Evolutionary conservation across 2,329 filamentous ascomycete genomes (phyloP).

Genomic region (Aspergillus oerlinghausenensis): DNA sequence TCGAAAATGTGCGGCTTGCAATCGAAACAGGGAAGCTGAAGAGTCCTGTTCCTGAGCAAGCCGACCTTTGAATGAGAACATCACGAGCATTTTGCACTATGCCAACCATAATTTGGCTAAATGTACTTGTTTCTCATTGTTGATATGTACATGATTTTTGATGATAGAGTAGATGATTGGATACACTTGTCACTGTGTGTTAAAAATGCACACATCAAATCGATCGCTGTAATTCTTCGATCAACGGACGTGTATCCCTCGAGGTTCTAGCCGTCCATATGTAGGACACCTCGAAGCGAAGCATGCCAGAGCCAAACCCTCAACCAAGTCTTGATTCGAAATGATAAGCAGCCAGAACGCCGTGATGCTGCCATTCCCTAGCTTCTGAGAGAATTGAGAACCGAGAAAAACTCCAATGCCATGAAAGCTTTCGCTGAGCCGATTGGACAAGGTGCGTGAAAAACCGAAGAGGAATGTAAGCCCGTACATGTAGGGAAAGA

Average conservation of each 20-base stretch:
- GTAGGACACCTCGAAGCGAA: not conserved
- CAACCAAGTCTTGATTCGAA: not conserved
- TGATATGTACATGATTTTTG: slow-evolving; percentile 2
- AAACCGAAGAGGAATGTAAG: slow-evolving; percentile 10
- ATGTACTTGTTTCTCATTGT: not conserved
- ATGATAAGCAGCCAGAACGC: slow-evolving; percentile 19
- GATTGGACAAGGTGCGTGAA: slow-evolving; percentile 9
- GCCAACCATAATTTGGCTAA: not conserved
- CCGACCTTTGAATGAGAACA: slow-evolving; percentile 31
- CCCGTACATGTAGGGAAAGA: not conserved
- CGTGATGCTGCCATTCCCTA: slow-evolving; percentile 17
- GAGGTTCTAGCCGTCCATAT: not conserved
- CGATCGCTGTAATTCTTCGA: not conserved
- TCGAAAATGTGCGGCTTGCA: slow-evolving; percentile 64
- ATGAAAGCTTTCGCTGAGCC: slow-evolving; percentile 9
- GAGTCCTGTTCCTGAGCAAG: slow-evolving; percentile 70
- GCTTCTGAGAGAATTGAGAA: slow-evolving; percentile 11
- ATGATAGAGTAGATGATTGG: slow-evolving; percentile 7
- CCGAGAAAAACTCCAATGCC: slow-evolving; percentile 17
- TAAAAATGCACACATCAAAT: slow-evolving; percentile 1
- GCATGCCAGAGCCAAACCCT: not conserved
- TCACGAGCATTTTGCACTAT: not conserved
- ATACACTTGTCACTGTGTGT: not conserved
- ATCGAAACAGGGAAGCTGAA: slow-evolving; percentile 59
- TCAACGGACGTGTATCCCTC: not conserved